phyloP scores from a whole-genome alignment of 2,329 filamentous ascomycete genomes.

The Exophiala viscosa region DNA sequence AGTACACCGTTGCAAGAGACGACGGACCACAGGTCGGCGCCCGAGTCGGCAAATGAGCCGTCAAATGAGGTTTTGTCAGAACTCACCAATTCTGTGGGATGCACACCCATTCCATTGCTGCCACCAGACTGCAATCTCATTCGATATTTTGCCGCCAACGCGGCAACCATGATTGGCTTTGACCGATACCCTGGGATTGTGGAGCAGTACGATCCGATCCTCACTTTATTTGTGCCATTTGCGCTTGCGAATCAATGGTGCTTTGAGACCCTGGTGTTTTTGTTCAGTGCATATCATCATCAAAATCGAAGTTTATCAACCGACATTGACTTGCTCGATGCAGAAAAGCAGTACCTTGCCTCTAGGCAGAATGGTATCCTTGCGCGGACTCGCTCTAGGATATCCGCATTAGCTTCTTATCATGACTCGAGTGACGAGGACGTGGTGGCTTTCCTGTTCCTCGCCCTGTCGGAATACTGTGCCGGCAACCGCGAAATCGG shows the following conservation, averaged over 20 bases:
- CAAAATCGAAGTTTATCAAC: background rate
- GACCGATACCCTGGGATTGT: slow-evolving; percentile 15
- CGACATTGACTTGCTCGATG: slow-evolving; percentile 2
- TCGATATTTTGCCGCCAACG: slow-evolving; percentile 18
- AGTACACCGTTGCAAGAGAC: slow-evolving; percentile 6
- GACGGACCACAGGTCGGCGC: background rate
- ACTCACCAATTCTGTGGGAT: slow-evolving; percentile 5
- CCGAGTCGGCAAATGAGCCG: background rate
- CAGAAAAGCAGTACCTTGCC: slow-evolving; percentile 20
- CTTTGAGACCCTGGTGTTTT: slow-evolving; percentile 20
- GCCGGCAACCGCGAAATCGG: slow-evolving; percentile 17
- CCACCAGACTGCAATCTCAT: slow-evolving; percentile 14
- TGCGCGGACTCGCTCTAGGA: slow-evolving; percentile 16
- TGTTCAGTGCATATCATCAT: slow-evolving; percentile 17
- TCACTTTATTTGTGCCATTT: slow-evolving; percentile 17
- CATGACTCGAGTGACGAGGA: slow-evolving; percentile 18
- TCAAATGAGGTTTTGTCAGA: slow-evolving; percentile 1
- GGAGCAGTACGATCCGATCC: slow-evolving; percentile 14
- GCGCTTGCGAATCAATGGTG: slow-evolving; percentile 20
- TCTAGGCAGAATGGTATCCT: slow-evolving; percentile 20
- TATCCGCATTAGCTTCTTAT: slow-evolving; percentile 14
- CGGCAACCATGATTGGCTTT: slow-evolving; percentile 15
- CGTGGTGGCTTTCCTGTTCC: slow-evolving; percentile 20
- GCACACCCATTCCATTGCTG: slow-evolving; percentile 1
- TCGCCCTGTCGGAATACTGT: slow-evolving; percentile 19